Conservation (phyloP, 2,329 filamentous ascomycete genomes). For the Fusarium secorum region DNA sequence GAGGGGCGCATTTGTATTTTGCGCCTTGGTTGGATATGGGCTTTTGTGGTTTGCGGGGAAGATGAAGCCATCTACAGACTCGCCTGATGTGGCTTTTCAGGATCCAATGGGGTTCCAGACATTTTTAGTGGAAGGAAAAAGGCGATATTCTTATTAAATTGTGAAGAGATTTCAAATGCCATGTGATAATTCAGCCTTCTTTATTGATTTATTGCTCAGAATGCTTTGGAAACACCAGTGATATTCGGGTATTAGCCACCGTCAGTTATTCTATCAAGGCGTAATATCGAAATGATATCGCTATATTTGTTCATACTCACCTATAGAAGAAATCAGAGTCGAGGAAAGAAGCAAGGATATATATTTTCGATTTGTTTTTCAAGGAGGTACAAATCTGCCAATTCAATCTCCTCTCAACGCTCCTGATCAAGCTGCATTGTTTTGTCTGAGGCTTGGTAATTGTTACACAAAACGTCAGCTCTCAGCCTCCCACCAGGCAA, state of each 20-base stretch:
- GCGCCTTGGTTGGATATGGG: background rate
- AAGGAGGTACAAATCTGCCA: background rate
- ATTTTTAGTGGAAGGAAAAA: background rate
- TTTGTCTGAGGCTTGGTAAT: background rate
- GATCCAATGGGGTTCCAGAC: background rate
- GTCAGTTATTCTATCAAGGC: background rate
- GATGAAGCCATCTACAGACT: conserved; percentile 5
- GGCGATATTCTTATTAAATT: background rate
- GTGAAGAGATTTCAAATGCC: background rate
- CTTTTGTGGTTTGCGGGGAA: background rate
- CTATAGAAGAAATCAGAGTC: too few species aligned
- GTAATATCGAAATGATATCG: background rate
- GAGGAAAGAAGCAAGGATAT: background rate
- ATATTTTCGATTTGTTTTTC: background rate
- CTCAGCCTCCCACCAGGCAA: background rate
- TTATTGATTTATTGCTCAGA: background rate
- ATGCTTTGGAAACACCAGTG: too few species aligned
- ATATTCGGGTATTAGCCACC: background rate
- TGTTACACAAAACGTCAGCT: background rate
- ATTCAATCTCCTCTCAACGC: background rate
- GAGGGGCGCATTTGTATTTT: background rate
- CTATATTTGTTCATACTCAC: background rate
- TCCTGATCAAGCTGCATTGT: background rate
- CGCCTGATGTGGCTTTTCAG: background rate
- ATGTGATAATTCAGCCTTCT: background rate